Conservation (phyloP, 2,329 filamentous ascomycete genomes). For the Dothistroma pini region DNA sequence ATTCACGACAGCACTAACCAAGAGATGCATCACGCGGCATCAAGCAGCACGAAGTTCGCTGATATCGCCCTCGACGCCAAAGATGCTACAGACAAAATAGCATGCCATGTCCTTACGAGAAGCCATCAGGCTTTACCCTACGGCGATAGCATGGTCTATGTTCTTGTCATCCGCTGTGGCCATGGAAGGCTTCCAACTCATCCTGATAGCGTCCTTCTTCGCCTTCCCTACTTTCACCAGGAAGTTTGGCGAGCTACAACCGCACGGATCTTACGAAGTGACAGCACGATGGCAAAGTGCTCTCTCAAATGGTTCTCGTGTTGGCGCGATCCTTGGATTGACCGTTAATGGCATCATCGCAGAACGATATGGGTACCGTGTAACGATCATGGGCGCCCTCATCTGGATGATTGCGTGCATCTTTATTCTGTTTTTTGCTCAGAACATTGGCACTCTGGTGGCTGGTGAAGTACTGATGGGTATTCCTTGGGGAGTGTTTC, state of each 20-base stretch:
- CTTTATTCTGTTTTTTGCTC: constrained; percentile 42
- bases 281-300: constrained; percentile 57
- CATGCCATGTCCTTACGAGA: constrained; percentile 35
- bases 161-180: constrained; percentile 38
- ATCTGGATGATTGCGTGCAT: constrained; percentile 54
- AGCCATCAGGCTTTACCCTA: constrained; percentile 31
- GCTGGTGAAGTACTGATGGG: constrained; percentile 31
- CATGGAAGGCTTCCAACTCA: constrained; percentile 43
- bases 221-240: constrained; percentile 32
- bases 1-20: not conserved
- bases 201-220: constrained; percentile 37
- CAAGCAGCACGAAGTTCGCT: constrained; percentile 2
- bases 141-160: constrained; percentile 39
- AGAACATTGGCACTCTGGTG: constrained; percentile 30
- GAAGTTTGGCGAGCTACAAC: constrained; percentile 39
- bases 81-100: constrained; percentile 22
- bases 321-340: constrained; percentile 64
- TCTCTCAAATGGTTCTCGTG: constrained; percentile 51
- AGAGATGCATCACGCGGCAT: not conserved
- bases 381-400: constrained; percentile 59
- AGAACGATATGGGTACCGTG: constrained; percentile 42
- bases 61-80: constrained; percentile 1
- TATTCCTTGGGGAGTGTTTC: constrained; percentile 32
- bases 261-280: constrained; percentile 43
- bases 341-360: constrained; percentile 64